phyloP scores from a whole-genome alignment of 2,329 filamentous ascomycete genomes.

The Orbilia oligospora region DNA sequence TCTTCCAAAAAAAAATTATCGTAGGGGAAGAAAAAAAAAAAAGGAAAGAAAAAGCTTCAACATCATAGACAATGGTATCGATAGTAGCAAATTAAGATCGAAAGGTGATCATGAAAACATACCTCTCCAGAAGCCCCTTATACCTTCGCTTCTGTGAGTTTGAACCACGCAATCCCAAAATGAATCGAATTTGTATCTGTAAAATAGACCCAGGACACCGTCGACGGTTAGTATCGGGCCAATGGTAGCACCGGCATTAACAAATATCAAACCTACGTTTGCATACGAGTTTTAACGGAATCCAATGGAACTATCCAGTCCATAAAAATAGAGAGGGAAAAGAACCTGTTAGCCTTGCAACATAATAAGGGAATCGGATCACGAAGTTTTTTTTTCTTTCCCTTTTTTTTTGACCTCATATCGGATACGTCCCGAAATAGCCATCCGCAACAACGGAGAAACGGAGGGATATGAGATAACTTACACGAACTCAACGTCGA shows the following conservation, averaged over 20 bases:
- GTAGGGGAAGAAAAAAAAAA: background rate
- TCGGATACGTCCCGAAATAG: conserved; percentile 1
- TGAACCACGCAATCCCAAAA: conserved; percentile 81
- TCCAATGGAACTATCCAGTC: conserved; percentile 77
- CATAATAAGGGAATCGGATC: conserved; percentile 4
- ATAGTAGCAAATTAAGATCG: background rate
- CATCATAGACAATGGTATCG: background rate
- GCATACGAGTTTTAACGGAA: conserved; percentile 90
- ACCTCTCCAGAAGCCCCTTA: conserved; percentile 86
- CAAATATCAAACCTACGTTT: conserved; percentile 71
- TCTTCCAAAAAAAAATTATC: conserved; percentile 3
- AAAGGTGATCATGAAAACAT: conserved; percentile 65
- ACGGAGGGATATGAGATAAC: conserved; percentile 7
- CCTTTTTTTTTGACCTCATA: background rate
- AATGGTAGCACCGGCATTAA: conserved; percentile 30
- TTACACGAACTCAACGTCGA: conserved; percentile 60
- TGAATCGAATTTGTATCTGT: conserved; percentile 78
- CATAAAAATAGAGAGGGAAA: background rate
- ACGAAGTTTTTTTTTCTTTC: background rate
- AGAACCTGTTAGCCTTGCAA: conserved; percentile 24
- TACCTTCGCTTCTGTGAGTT: conserved; percentile 81
- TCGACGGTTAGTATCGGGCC: conserved; percentile 61
- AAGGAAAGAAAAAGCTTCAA: background rate
- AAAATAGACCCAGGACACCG: background rate
- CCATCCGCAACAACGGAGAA: conserved; percentile 6